A percentile compares a stretch with the other conserved stretches of the same genome.
Conservation (phyloP, 2,329 filamentous ascomycete genomes). For the Colletotrichum sp. region DNA sequence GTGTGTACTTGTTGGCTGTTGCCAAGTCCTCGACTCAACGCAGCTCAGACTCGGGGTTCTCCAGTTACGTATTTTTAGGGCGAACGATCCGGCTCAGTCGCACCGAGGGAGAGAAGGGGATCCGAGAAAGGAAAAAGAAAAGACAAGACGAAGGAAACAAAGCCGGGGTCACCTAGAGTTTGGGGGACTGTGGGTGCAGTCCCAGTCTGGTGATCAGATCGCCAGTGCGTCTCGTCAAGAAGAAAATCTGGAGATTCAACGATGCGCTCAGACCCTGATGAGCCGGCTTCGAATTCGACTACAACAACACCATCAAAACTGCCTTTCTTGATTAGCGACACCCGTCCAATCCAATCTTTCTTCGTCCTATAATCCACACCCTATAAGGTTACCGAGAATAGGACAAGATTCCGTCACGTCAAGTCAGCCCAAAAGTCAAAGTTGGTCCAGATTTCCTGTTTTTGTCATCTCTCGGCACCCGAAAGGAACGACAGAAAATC, state of each 20-base stretch:
- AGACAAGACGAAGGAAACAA: not conserved
- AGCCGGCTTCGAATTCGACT: not conserved
- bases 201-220: conserved; percentile 6
- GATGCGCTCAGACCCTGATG: not conserved
- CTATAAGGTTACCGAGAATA: not conserved
- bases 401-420: not conserved
- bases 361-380: not conserved
- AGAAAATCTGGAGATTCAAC: not conserved
- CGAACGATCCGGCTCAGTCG: not conserved
- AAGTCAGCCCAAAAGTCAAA: not conserved
- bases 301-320: not conserved
- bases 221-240: not conserved
- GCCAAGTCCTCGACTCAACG: not conserved
- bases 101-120: not conserved
- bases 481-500: not conserved
- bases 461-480: not conserved
- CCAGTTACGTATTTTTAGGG: not conserved
- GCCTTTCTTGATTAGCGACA: not conserved
- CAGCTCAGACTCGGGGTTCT: not conserved
- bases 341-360: not conserved
- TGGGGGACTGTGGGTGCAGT: not conserved
- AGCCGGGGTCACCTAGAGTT: not conserved
- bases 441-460: not conserved
- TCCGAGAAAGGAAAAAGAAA: not conserved
- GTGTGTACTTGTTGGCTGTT: not conserved